Percentiles rank a stretch among this genome's conserved stretches.
These are phyloP conservation scores for Aspergillus taichungensis DNA, from an alignment of 495 filamentous ascomycete genomes.

Conservation along the genomic window DNA sequence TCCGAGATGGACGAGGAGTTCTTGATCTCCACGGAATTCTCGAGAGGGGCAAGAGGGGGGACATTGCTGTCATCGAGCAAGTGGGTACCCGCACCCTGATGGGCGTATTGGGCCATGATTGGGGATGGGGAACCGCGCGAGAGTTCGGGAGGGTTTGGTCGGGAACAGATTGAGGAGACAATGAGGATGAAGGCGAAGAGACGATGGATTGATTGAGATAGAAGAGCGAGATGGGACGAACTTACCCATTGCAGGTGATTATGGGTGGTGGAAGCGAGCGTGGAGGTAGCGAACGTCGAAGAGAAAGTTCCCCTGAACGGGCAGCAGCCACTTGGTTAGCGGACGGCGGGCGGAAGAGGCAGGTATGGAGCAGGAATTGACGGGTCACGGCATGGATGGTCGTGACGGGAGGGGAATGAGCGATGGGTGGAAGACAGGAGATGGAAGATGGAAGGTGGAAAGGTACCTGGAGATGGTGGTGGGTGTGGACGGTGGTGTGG, in stretches of 20 bases:
- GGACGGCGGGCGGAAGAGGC: conserved; percentile 12
- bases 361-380: conserved; percentile 5
- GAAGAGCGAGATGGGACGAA: conserved; percentile 8
- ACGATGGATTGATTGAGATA: conserved; percentile 6
- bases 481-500: too few species aligned
- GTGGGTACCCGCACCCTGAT: conserved; percentile 11
- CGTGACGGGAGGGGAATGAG: conserved; percentile 4
- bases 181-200: background rate
- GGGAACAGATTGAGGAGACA: background rate
- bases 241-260: conserved; percentile 39
- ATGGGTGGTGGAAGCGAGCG: conserved; percentile 20
- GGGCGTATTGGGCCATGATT: conserved; percentile 10
- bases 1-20: conserved; percentile 10
- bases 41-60: conserved; percentile 1
- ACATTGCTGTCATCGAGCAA: conserved; percentile 8
- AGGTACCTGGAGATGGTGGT: too few species aligned
- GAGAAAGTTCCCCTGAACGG: conserved; percentile 27
- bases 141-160: background rate
- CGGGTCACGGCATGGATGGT: background rate
- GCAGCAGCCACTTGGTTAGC: conserved; percentile 19
- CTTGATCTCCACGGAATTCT: conserved; percentile 5
- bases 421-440: background rate
- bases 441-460: too few species aligned
- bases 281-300: conserved; percentile 18
- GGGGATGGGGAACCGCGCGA: conserved; percentile 5